phyloP scores from a whole-genome alignment of 352 stramenopile genomes.

The Phytophthora boehmeriae region DNA sequence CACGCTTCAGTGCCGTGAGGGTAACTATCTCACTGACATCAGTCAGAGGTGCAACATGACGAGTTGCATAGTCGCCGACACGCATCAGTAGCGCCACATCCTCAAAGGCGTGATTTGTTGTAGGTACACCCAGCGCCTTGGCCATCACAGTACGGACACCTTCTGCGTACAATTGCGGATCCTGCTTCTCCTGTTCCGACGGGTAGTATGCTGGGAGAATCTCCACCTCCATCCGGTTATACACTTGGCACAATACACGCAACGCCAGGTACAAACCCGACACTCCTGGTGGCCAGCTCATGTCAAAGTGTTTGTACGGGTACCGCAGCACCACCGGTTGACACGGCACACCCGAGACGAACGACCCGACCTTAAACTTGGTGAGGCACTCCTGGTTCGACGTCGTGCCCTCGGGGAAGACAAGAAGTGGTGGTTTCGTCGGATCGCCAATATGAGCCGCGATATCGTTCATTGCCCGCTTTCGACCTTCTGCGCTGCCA shows the following conservation, averaged over 20 bases:
- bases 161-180: slow-evolving; percentile 62
- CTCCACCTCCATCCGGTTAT: slow-evolving; percentile 68
- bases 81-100: slow-evolving; percentile 70
- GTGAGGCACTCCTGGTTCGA: slow-evolving; percentile 72
- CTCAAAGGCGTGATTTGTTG: slow-evolving; percentile 79
- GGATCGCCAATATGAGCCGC: slow-evolving; percentile 51
- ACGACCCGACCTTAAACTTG: slow-evolving; percentile 81
- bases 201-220: slow-evolving; percentile 64
- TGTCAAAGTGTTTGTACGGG: slow-evolving; percentile 74
- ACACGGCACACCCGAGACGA: slow-evolving; percentile 59
- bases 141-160: slow-evolving; percentile 68
- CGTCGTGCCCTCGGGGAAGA: slow-evolving; percentile 79
- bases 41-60: slow-evolving; percentile 66
- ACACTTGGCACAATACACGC: slow-evolving; percentile 75
- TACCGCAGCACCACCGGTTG: slow-evolving; percentile 70
- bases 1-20: slow-evolving; percentile 49
- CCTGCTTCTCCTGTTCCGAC: slow-evolving; percentile 38
- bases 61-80: slow-evolving; percentile 56
- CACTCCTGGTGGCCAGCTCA: slow-evolving; percentile 69
- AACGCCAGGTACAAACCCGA: slow-evolving; percentile 55
- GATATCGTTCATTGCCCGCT: slow-evolving; percentile 68
- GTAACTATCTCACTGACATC: slow-evolving; percentile 58
- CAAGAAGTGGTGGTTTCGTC: slow-evolving; percentile 58
- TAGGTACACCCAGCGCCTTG: slow-evolving; percentile 46
- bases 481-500: slow-evolving; percentile 50